Conservation (phyloP, 2,329 filamentous ascomycete species). For the Colletotrichum abscissum region DNA sequence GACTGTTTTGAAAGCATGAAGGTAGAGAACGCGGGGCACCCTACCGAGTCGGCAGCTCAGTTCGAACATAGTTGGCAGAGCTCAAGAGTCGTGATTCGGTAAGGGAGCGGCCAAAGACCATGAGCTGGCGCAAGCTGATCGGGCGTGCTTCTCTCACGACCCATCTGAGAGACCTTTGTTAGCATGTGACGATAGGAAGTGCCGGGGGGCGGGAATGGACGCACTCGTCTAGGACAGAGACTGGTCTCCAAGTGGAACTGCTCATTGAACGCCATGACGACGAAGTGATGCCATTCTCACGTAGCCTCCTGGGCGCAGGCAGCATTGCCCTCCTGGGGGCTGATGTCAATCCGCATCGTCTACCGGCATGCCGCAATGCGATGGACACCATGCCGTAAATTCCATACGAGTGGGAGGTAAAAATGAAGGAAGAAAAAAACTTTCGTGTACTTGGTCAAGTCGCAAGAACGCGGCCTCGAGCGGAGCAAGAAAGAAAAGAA, state of each 20-base stretch:
- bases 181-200: slow-evolving; percentile 30
- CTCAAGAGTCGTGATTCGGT: slow-evolving; percentile 90
- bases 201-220: slow-evolving; percentile 39
- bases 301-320: slow-evolving; percentile 1
- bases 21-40: slow-evolving; percentile 17
- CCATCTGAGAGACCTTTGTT: slow-evolving; percentile 71
- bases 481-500: neutral
- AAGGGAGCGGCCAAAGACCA: slow-evolving; percentile 94
- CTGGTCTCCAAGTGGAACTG: slow-evolving; percentile 68
- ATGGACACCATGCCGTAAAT: slow-evolving; percentile 56
- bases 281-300: slow-evolving; percentile 35
- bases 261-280: slow-evolving; percentile 42
- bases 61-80: slow-evolving; percentile 97
- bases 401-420: slow-evolving; percentile 45
- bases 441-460: neutral
- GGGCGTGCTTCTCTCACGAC: slow-evolving; percentile 91
- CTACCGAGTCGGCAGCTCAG: slow-evolving; percentile 88
- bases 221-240: slow-evolving; percentile 74
- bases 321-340: slow-evolving; percentile 16
- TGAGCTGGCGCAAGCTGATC: slow-evolving; percentile 96
- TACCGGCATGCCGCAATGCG: slow-evolving; percentile 59
- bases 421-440: neutral
- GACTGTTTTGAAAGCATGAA: neutral
- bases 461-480: too few species aligned
- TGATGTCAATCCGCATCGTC: slow-evolving; percentile 48